phyloP scores from a whole-genome alignment of 176 grass and related monocot genomes.

The Oryza coarctata region DNA sequence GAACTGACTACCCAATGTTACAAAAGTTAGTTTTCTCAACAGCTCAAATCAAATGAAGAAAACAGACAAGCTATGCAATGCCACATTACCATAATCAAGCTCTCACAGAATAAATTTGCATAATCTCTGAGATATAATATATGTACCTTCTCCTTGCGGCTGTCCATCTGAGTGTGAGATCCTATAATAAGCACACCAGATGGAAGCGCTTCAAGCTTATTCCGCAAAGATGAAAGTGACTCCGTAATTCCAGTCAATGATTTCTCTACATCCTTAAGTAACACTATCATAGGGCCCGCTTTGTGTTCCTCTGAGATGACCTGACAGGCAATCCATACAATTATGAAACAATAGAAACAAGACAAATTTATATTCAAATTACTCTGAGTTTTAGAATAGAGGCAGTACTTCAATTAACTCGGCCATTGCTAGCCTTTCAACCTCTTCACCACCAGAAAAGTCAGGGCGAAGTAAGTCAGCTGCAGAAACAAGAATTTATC shows the following conservation, averaged over 20 bases:
- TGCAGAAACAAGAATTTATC: constrained; percentile 32
- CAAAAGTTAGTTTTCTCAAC: background rate
- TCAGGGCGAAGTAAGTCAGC: constrained; percentile 84
- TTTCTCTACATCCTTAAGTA: constrained; percentile 97
- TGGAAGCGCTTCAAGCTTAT: constrained; percentile 77
- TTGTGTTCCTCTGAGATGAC: constrained; percentile 92
- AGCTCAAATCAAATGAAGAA: constrained; percentile 2
- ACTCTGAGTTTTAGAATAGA: constrained; percentile 8
- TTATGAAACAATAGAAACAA: background rate
- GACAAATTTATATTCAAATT: background rate
- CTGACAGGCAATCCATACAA: constrained; percentile 48
- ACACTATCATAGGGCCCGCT: constrained; percentile 78
- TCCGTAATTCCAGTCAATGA: constrained; percentile 84
- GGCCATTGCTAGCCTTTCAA: constrained; percentile 78
- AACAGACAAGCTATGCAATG: background rate
- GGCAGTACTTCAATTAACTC: constrained; percentile 83
- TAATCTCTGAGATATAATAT: constrained; percentile 19
- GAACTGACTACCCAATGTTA: background rate
- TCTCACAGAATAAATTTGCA: background rate
- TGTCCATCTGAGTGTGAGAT: constrained; percentile 87
- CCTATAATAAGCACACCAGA: constrained; percentile 90
- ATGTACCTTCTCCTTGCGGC: constrained; percentile 98
- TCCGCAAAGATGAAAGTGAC: constrained; percentile 70
- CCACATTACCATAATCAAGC: constrained; percentile 10
- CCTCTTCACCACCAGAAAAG: constrained; percentile 53